These are phyloP conservation scores for Aegilops speltoides DNA, from an alignment of 176 grass and related monocot species.

Conservation along the genomic window DNA sequence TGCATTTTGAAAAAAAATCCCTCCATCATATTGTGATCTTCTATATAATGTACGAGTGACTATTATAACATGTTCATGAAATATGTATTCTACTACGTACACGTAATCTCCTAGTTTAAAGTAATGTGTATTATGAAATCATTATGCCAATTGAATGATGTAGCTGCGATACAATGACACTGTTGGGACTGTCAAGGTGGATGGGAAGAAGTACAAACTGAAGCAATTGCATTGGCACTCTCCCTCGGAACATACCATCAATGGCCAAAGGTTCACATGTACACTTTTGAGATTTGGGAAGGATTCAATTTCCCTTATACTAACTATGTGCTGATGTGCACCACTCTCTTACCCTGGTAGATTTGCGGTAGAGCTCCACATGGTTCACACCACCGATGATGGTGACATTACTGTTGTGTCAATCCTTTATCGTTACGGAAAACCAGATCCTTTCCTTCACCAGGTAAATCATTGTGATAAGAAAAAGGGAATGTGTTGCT, in stretches of 20 bases:
- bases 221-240: constrained; percentile 83
- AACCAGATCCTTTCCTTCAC: constrained; percentile 58
- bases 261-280: constrained; percentile 55
- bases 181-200: constrained; percentile 45
- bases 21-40: not conserved
- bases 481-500: not conserved
- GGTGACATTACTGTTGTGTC: constrained; percentile 60
- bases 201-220: constrained; percentile 51
- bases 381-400: constrained; percentile 62
- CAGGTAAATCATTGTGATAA: constrained; percentile 43
- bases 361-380: constrained; percentile 74
- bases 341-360: constrained; percentile 28
- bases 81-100: not conserved
- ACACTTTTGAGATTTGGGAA: not conserved
- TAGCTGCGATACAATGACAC: constrained; percentile 56
- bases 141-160: not conserved
- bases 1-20: not conserved
- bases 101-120: not conserved
- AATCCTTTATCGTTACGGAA: constrained; percentile 63
- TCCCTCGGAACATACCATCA: constrained; percentile 73
- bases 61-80: not conserved
- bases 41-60: not conserved
- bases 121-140: not conserved
- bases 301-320: not conserved
- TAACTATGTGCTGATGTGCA: not conserved